These are phyloP conservation scores for Stentor roeselii DNA, from an alignment of 73 alveolate genomes.

Conservation along the genomic window DNA sequence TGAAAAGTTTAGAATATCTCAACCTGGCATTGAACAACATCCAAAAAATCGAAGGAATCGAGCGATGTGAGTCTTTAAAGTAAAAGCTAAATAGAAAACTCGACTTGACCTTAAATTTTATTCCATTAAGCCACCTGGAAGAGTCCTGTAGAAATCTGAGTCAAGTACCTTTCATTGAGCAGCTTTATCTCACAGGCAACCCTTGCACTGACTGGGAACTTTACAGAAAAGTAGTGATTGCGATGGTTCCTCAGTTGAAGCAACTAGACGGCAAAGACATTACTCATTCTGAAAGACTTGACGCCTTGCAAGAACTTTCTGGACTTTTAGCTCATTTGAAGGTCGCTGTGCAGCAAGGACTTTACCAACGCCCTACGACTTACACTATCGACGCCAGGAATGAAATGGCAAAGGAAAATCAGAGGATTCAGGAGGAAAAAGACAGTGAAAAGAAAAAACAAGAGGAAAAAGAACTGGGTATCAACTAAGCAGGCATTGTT, in stretches of 20 bases:
- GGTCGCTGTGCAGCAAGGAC: slow-evolving; percentile 39
- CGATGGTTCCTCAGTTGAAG: slow-evolving; percentile 68
- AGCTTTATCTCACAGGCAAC: slow-evolving; percentile 91
- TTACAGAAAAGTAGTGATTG: slow-evolving; percentile 74
- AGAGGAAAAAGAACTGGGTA: slow-evolving; percentile 17
- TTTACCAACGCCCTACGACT: slow-evolving; percentile 39
- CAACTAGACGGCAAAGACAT: slow-evolving; percentile 90
- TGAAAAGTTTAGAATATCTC: slow-evolving; percentile 96
- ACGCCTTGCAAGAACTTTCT: slow-evolving; percentile 51
- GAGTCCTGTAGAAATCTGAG: slow-evolving; percentile 57
- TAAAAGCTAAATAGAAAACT: slow-evolving; percentile 65
- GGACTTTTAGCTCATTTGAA: slow-evolving; percentile 44
- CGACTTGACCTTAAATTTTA: slow-evolving; percentile 97
- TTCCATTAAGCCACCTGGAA: slow-evolving; percentile 86
- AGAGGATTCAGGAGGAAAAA: slow-evolving; percentile 21
- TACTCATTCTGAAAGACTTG: slow-evolving; percentile 81
- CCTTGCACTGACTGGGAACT: slow-evolving; percentile 92
- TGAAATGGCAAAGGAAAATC: slow-evolving; percentile 45
- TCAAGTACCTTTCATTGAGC: slow-evolving; percentile 46
- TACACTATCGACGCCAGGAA: slow-evolving; percentile 53
- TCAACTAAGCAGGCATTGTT: slow-evolving; percentile 28
- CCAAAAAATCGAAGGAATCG: slow-evolving; percentile 90
- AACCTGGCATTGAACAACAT: slow-evolving; percentile 97
- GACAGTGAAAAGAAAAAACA: slow-evolving; percentile 39
- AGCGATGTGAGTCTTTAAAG: slow-evolving; percentile 92